Conservation (phyloP, 805 yeast genomes). For the Phaffomyces thermotolerans region DNA sequence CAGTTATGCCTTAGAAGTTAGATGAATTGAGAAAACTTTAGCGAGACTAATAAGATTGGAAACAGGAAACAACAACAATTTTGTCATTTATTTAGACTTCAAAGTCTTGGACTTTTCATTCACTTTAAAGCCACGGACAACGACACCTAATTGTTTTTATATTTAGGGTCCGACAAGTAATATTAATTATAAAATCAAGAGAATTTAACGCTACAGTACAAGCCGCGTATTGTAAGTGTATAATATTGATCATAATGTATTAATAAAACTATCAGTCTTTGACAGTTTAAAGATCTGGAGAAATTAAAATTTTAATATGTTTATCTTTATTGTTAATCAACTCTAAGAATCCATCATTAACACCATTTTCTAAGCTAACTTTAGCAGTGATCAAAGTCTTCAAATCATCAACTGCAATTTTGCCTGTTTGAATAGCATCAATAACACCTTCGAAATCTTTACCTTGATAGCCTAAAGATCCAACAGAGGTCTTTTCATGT, state of each 20-base stretch:
- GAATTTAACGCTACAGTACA: too few species aligned
- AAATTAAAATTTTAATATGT: conserved; percentile 38
- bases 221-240: not conserved
- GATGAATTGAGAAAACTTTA: too few species aligned
- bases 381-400: conserved; percentile 33
- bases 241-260: not conserved
- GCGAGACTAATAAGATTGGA: too few species aligned
- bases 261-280: too few species aligned
- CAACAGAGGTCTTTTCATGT: conserved; percentile 36
- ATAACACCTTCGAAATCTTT: conserved; percentile 38
- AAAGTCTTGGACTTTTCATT: too few species aligned
- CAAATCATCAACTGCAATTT: conserved; percentile 29
- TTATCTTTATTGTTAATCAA: conserved; percentile 35
- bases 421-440: conserved; percentile 31
- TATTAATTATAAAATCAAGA: too few species aligned
- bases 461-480: conserved; percentile 39
- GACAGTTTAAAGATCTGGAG: conserved; percentile 26
- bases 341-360: conserved; percentile 36
- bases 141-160: too few species aligned
- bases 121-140: too few species aligned
- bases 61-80: too few species aligned
- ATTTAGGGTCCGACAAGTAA: too few species aligned
- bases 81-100: too few species aligned
- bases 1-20: too few species aligned
- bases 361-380: conserved; percentile 32